phyloP scores from a whole-genome alignment of 441 rosid species.

The Populus hybrid region DNA sequence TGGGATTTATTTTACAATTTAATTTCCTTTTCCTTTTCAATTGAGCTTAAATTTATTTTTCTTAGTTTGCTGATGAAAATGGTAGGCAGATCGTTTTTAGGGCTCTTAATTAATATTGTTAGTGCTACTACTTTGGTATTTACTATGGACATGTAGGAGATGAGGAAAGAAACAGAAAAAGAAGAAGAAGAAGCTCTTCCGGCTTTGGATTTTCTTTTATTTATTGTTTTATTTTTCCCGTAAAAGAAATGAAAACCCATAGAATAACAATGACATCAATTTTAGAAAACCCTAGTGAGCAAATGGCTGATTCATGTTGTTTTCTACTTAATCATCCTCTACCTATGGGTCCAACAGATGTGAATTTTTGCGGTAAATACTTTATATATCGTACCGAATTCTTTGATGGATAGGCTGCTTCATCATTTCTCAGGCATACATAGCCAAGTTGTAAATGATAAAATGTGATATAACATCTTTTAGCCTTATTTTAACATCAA shows the following conservation, averaged over 20 bases:
- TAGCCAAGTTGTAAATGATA: neutral
- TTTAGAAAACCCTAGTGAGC: neutral
- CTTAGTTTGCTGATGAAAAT: neutral
- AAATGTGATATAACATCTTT: neutral
- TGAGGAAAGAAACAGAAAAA: neutral
- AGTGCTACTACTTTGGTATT: neutral
- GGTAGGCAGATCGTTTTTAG: neutral
- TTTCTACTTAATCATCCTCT: neutral
- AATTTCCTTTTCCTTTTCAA: neutral
- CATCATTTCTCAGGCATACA: neutral
- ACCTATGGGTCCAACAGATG: neutral
- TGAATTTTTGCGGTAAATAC: too few relatives aligned
- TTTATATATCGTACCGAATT: neutral
- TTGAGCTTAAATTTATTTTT: neutral
- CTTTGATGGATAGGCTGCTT: neutral
- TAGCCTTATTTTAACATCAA: neutral
- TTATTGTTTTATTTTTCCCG: neutral
- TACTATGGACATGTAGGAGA: neutral
- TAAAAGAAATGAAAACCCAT: neutral
- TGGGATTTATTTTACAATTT: neutral
- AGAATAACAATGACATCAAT: neutral
- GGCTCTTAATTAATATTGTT: neutral
- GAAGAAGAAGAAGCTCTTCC: neutral
- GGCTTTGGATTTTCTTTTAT: neutral
- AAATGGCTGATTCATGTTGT: neutral